Evolutionary conservation across 495 filamentous ascomycete genomes (phyloP).

Genomic region (Elasticomyces elasticus): DNA sequence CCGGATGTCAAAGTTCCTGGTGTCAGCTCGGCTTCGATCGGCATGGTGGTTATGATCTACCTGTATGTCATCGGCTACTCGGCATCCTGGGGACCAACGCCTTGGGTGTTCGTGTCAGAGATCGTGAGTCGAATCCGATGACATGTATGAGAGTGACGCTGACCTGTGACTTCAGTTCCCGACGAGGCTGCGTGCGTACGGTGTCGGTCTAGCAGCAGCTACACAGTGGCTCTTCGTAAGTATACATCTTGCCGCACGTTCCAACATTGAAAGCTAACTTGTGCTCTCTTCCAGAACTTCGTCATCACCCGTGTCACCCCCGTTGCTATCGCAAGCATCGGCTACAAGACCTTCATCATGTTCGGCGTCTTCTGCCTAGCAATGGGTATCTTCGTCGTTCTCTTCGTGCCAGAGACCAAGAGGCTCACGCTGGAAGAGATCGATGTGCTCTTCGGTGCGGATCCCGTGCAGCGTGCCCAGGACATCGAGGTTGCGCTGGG

Average conservation of each 20-base stretch:
- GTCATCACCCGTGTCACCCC: conserved; percentile 37
- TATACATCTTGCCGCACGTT: too few species aligned
- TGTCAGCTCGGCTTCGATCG: conserved; percentile 12
- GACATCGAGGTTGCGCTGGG: conserved; percentile 1
- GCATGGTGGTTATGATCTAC: conserved; percentile 22
- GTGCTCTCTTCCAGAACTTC: too few species aligned
- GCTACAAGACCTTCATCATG: conserved; percentile 28
- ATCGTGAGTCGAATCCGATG: neutral
- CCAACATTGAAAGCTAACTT: too few species aligned
- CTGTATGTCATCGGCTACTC: conserved; percentile 24
- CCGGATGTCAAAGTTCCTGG: conserved; percentile 2
- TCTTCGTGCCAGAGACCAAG: neutral
- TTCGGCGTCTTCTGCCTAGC: neutral
- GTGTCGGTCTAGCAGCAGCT: conserved; percentile 59
- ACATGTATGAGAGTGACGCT: conserved; percentile 53
- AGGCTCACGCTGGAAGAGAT: neutral
- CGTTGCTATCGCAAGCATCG: conserved; percentile 14
- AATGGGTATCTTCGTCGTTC: neutral
- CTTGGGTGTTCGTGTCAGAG: conserved; percentile 2
- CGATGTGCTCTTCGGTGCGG: conserved; percentile 3
- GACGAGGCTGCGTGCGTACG: conserved; percentile 57
- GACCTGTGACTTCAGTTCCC: conserved; percentile 50
- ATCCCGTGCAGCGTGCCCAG: neutral
- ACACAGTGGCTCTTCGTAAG: conserved; percentile 55
- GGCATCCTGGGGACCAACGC: conserved; percentile 11